Percentiles rank a stretch among this genome's conserved stretches.
Evolutionary conservation across 108 stramenopile genomes (phyloP).

Genomic region (Stephanodiscus minutulus): DNA sequence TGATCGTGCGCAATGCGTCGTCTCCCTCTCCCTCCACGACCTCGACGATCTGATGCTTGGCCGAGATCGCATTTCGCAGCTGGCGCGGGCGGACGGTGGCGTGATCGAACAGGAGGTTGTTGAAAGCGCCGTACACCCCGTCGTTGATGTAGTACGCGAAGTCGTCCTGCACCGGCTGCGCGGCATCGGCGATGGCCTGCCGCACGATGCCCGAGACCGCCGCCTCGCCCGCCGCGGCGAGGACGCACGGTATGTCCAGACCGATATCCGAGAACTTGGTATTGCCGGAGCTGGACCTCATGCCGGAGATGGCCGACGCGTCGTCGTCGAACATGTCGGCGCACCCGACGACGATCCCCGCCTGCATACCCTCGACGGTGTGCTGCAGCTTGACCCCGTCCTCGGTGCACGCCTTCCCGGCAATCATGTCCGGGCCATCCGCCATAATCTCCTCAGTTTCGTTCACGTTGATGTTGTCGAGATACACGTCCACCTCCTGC

Average conservation of each 20-base stretch:
- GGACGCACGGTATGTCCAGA: constrained; percentile 43
- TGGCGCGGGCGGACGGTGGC: constrained; percentile 74
- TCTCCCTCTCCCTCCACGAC: constrained; percentile 40
- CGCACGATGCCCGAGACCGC: constrained; percentile 67
- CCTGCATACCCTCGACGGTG: constrained; percentile 75
- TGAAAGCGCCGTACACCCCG: constrained; percentile 93
- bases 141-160: constrained; percentile 92
- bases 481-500: constrained; percentile 70
- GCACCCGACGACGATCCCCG: constrained; percentile 51
- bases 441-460: constrained; percentile 49
- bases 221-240: constrained; percentile 77
- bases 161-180: constrained; percentile 62
- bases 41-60: constrained; percentile 33
- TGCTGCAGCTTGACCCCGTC: constrained; percentile 43
- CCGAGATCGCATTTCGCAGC: constrained; percentile 46
- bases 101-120: constrained; percentile 92
- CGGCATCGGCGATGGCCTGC: constrained; percentile 66
- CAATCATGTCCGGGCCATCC: constrained; percentile 48
- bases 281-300: constrained; percentile 15
- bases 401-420: constrained; percentile 28
- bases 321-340: constrained; percentile 45
- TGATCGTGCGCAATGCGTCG: constrained; percentile 42
- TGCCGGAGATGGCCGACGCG: constrained; percentile 27
- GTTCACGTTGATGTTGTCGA: constrained; percentile 55
- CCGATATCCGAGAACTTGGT: constrained; percentile 9